phyloP scores from a whole-genome alignment of 2,329 filamentous ascomycete genomes.

The Microdochium bolleyi region DNA sequence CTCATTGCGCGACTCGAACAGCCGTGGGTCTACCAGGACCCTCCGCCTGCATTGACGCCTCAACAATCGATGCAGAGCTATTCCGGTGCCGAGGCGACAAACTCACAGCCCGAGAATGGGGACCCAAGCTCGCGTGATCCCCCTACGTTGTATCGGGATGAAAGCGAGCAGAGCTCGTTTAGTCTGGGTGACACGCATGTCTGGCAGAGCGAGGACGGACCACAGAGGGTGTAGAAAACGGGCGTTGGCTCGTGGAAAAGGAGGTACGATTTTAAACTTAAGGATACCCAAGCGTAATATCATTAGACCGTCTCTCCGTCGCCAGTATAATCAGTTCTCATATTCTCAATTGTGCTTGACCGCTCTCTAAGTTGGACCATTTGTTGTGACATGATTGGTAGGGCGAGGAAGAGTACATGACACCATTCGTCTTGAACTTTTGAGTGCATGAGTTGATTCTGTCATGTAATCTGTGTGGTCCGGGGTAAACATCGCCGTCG shows the following conservation, averaged over 20 bases:
- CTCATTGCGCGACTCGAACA: constrained; percentile 60
- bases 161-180: constrained; percentile 19
- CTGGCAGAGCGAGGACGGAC: constrained; percentile 8
- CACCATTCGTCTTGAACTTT: too few species aligned
- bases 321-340: too few species aligned
- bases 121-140: neutral
- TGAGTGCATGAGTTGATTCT: too few species aligned
- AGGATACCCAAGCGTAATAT: neutral
- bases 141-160: constrained; percentile 2
- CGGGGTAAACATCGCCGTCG: too few species aligned
- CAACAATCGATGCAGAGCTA: constrained; percentile 7
- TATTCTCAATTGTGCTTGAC: too few species aligned
- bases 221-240: neutral
- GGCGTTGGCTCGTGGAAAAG: neutral
- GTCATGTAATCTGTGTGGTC: too few species aligned
- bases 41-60: constrained; percentile 29
- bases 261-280: neutral
- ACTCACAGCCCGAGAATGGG: neutral
- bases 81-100: neutral
- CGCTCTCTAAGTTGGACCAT: too few species aligned
- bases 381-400: too few species aligned
- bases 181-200: constrained; percentile 20
- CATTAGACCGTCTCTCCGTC: too few species aligned
- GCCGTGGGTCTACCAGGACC: constrained; percentile 59
- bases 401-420: too few species aligned